Conservation (phyloP, 2,329 filamentous ascomycete genomes). For the Sclerotinia trifoliorum region DNA sequence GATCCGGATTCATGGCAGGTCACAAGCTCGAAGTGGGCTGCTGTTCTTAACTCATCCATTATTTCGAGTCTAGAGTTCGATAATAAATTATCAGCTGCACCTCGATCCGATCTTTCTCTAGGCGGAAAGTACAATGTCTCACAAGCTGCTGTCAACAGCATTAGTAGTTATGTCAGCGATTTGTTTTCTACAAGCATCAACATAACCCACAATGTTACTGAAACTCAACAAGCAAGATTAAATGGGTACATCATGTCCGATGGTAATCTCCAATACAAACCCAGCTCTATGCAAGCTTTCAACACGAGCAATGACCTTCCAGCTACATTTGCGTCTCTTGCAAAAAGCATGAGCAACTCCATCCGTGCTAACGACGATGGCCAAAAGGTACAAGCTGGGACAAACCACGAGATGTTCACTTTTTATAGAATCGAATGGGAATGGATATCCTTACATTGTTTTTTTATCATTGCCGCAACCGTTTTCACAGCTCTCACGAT, state of each 20-base stretch:
- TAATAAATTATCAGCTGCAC: constrained; percentile 2
- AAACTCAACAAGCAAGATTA: constrained; percentile 12
- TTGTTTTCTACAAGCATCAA: constrained; percentile 3
- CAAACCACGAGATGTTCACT: background rate
- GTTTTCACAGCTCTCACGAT: background rate
- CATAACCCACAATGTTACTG: constrained; percentile 6
- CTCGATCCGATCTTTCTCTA: constrained; percentile 4
- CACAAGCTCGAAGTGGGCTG: constrained; percentile 8
- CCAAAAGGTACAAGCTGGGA: background rate
- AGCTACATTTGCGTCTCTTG: constrained; percentile 8
- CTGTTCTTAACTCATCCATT: constrained; percentile 8
- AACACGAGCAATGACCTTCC: constrained; percentile 7
- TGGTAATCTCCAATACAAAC: constrained; percentile 5
- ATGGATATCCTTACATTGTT: constrained; percentile 13
- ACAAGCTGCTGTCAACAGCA: constrained; percentile 1
- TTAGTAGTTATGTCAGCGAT: constrained; percentile 3
- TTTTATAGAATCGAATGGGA: constrained; percentile 6
- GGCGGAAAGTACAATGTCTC: constrained; percentile 8
- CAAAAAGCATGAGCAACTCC: constrained; percentile 16
- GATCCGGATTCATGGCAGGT: constrained; percentile 15
- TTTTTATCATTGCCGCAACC: constrained; percentile 1
- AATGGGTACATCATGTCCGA: constrained; percentile 14
- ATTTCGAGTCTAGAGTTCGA: constrained; percentile 10
- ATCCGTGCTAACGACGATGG: constrained; percentile 8
- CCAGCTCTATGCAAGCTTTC: constrained; percentile 13